Evolutionary conservation across 768 basidiomycete species (phyloP).

Genomic region (Collybia nuda): DNA sequence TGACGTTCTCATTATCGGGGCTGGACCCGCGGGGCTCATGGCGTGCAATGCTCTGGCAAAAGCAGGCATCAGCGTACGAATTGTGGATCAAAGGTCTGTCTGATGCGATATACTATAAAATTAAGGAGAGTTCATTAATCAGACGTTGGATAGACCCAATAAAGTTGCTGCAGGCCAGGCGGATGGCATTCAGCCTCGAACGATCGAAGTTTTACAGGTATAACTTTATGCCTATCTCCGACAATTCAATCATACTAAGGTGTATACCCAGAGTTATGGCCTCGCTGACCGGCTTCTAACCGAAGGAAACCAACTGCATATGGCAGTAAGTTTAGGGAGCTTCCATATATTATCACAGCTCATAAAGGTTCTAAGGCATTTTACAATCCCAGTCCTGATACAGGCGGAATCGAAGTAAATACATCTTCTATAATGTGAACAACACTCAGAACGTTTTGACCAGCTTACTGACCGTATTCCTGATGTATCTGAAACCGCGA

Average conservation of each 20-base stretch:
- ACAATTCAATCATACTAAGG: not conserved
- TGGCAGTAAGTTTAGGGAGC: constrained; percentile 48
- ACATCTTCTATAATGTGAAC: not conserved
- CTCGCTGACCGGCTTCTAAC: constrained; percentile 62
- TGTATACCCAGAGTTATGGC: constrained; percentile 63
- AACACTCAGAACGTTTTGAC: not conserved
- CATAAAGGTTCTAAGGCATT: constrained; percentile 50
- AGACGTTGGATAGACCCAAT: constrained; percentile 31
- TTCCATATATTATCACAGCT: not conserved
- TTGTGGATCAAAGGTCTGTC: constrained; percentile 58
- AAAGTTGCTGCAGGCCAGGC: constrained; percentile 57
- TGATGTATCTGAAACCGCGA: constrained; percentile 60
- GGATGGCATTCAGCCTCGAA: constrained; percentile 59
- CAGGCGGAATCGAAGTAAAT: constrained; percentile 61
- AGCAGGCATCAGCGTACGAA: constrained; percentile 57
- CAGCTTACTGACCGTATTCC: constrained; percentile 64
- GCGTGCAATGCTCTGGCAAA: constrained; percentile 60
- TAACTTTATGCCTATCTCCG: not conserved
- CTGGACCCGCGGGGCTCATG: constrained; percentile 66
- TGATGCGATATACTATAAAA: not conserved
- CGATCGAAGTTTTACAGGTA: constrained; percentile 56
- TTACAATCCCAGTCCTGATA: constrained; percentile 60
- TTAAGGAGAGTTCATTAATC: not conserved
- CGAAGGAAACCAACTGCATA: constrained; percentile 69
- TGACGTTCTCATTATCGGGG: constrained; percentile 64